Evolutionary conservation across 1,139 yeast genomes (phyloP).

Genomic region (Scheffersomyces quercinus): DNA sequence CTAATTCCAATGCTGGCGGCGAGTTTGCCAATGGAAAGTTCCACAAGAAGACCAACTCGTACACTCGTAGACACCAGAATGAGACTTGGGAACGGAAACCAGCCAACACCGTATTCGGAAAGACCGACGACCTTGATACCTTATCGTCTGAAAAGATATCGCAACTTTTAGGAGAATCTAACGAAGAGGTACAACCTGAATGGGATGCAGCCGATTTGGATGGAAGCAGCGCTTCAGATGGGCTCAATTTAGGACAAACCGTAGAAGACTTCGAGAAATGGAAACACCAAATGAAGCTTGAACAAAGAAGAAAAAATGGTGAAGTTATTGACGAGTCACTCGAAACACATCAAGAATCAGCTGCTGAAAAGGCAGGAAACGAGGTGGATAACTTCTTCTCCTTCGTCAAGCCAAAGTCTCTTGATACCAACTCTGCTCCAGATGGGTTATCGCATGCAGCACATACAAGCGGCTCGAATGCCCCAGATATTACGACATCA

Average conservation of each 20-base stretch:
- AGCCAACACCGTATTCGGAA: slow-evolving; percentile 18
- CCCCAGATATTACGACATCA: not conserved
- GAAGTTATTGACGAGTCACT: slow-evolving; percentile 19
- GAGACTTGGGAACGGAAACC: slow-evolving; percentile 35
- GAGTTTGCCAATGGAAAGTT: slow-evolving; percentile 8
- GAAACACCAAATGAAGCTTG: slow-evolving; percentile 61
- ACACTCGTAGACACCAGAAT: slow-evolving; percentile 16
- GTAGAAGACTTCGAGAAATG: slow-evolving; percentile 73
- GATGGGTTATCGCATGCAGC: slow-evolving; percentile 2
- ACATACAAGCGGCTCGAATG: not conserved
- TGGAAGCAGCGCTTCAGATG: slow-evolving; percentile 11
- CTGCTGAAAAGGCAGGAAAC: slow-evolving; percentile 33
- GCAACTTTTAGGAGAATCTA: slow-evolving; percentile 37
- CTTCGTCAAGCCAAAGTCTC: slow-evolving; percentile 34
- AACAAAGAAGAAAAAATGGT: slow-evolving; percentile 56
- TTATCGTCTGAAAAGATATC: slow-evolving; percentile 32
- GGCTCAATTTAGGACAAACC: slow-evolving; percentile 53
- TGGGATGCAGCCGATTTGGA: slow-evolving; percentile 47
- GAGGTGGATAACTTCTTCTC: slow-evolving; percentile 57
- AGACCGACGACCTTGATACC: slow-evolving; percentile 26
- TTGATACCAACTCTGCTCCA: slow-evolving; percentile 3
- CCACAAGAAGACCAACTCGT: slow-evolving; percentile 12
- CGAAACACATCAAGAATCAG: slow-evolving; percentile 3
- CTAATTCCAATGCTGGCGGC: not conserved
- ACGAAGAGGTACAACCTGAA: slow-evolving; percentile 50